Evolutionary conservation across 108 stramenopile species (phyloP), one percentile per base, ranked within the genome.

Genomic region (Poteriospumella lacustris): DNA sequence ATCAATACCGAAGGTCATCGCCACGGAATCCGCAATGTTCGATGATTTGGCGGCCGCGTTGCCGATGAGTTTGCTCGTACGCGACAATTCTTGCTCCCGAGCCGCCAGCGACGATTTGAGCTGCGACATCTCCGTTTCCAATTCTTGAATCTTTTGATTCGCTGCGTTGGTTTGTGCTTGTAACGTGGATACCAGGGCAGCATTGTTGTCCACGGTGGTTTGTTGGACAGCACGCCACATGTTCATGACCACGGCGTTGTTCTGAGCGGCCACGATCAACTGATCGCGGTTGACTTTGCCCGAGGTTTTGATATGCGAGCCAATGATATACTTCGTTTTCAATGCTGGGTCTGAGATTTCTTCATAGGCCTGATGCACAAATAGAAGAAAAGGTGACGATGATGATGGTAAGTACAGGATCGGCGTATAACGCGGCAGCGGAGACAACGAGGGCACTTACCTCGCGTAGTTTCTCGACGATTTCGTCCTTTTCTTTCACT

Each of bases 1-100:
- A 9, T 33, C 38, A n/a, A 2, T 2, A 44, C 5, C 5, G 39
- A n/a, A 2, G 58, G 39, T 2, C n/a, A 34, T 12, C 1, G n/a
- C n/a, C n/a, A n/a, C n/a, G n/a, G n/a, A n/a, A n/a, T n/a, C n/a
- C 41, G 60, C 41, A 24, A 67, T 40, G 12, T 12, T 24, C 15
- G 1, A 1, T 44, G 36, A 60, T 68, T 43, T 67, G 68, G 42
- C 80, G 68, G 58, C 80, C 80, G 39, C 73, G 19, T 52, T 52
- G 36, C 75, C 81, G n/a, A 81, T 36, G 64, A 81, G 80, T 43
- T 34, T 29, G 39, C 80, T 58, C 59, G 78, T 76, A 24, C 82
- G 42, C 19, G 76, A 69, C 19, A 83, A 60, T 58, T 81, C 79
- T 40, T 44, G 31, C 70, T 79, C 79, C 39, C 80, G 3, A 33